Conservation (phyloP, 768 basidiomycete genomes). For the Phylloporus rhodoxanthus region DNA sequence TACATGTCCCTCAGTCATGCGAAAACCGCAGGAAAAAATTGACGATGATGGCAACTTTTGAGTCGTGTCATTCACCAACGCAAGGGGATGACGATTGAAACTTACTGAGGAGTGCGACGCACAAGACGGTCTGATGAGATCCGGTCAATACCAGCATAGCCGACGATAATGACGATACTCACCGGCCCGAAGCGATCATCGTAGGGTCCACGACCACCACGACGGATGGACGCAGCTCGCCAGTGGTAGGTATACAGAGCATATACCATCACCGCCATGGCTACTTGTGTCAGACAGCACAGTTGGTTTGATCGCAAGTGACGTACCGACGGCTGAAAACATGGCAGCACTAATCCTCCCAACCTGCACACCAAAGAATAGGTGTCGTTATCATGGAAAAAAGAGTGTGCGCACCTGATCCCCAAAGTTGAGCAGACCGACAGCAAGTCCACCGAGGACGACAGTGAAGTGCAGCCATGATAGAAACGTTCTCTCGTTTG, state of each 20-base stretch:
- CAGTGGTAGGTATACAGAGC: slow-evolving; percentile 94
- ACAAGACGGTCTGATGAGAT: slow-evolving; percentile 64
- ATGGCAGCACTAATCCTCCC: slow-evolving; percentile 94
- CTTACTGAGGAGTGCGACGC: slow-evolving; percentile 73
- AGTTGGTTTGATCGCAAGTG: background rate
- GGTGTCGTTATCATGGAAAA: background rate
- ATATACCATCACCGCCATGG: slow-evolving; percentile 96
- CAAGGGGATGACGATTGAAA: background rate
- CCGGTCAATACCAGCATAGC: slow-evolving; percentile 8
- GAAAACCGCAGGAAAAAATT: slow-evolving; percentile 85
- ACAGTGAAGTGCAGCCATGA: slow-evolving; percentile 99
- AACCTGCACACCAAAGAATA: slow-evolving; percentile 43
- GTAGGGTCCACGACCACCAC: slow-evolving; percentile 89
- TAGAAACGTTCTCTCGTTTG: slow-evolving; percentile 92
- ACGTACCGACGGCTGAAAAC: slow-evolving; percentile 90
- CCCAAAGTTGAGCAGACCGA: slow-evolving; percentile 96
- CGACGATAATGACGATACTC: slow-evolving; percentile 34
- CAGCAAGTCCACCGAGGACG: slow-evolving; percentile 92
- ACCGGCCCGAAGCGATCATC: slow-evolving; percentile 95
- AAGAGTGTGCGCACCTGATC: slow-evolving; percentile 57
- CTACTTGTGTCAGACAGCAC: slow-evolving; percentile 37
- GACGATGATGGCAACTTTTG: slow-evolving; percentile 70
- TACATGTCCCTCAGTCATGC: slow-evolving; percentile 13
- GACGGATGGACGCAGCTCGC: slow-evolving; percentile 88
- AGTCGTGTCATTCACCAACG: background rate